Evolutionary conservation across 345 rosid species (phyloP).

Genomic region (Eucalyptus urophylla): DNA sequence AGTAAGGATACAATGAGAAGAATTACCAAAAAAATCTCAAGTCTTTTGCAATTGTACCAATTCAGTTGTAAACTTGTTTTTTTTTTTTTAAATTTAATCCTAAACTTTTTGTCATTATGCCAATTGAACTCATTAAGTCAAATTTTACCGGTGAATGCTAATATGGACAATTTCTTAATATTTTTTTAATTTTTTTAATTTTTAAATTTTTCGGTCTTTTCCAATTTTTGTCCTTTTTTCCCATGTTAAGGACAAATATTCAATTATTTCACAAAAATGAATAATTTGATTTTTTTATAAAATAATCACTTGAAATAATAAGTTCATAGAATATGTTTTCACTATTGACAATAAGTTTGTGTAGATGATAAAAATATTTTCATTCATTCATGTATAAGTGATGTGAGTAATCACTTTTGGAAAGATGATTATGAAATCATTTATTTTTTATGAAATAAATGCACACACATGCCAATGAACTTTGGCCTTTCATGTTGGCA

Average conservation of each 20-base stretch:
- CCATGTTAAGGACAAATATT: not conserved
- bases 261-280: not conserved
- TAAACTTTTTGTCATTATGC: too few relatives aligned
- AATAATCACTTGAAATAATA: not conserved
- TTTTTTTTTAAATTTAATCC: too few relatives aligned
- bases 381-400: not conserved
- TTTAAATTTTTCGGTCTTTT: too few relatives aligned
- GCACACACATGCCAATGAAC: not conserved
- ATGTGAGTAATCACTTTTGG: not conserved
- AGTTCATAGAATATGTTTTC: not conserved
- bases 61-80: fast-evolving
- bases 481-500: not conserved
- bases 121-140: too few relatives aligned
- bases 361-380: not conserved
- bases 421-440: not conserved
- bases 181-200: too few relatives aligned
- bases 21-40: too few relatives aligned
- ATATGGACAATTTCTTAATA: too few relatives aligned
- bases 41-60: fast-evolving
- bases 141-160: too few relatives aligned
- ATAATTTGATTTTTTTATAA: not conserved
- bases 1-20: not conserved
- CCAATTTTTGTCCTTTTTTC: not conserved
- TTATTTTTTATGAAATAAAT: not conserved
- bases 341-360: not conserved